Percentiles rank a stretch among this genome's conserved stretches.
phyloP scores from a whole-genome alignment of 2,329 filamentous ascomycete species.

The Diaporthe sp. region DNA sequence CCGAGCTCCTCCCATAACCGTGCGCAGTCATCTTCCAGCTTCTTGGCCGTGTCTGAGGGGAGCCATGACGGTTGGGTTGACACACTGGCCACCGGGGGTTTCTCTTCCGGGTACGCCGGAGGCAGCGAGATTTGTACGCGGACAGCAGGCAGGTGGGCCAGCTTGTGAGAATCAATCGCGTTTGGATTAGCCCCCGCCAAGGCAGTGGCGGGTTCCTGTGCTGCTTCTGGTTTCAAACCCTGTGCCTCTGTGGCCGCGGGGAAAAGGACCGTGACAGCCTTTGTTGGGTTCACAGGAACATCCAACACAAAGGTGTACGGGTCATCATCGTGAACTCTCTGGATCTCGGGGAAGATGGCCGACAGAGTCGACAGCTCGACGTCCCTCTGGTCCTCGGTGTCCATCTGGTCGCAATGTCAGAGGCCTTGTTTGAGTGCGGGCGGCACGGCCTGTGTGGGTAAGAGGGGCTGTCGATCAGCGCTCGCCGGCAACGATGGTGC shows the following conservation, averaged over 20 bases:
- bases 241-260: slow-evolving; percentile 59
- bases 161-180: slow-evolving; percentile 60
- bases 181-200: slow-evolving; percentile 8
- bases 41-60: slow-evolving; percentile 59
- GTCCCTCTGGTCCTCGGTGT: slow-evolving; percentile 64
- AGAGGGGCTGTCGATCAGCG: slow-evolving; percentile 7
- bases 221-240: slow-evolving; percentile 39
- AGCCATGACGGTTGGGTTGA: slow-evolving; percentile 72
- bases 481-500: slow-evolving; percentile 12
- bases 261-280: slow-evolving; percentile 70
- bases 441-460: neutral
- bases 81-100: slow-evolving; percentile 65
- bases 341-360: slow-evolving; percentile 78
- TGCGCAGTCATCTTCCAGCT: slow-evolving; percentile 64
- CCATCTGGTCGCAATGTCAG: slow-evolving; percentile 20
- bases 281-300: slow-evolving; percentile 68
- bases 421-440: neutral
- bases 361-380: slow-evolving; percentile 72
- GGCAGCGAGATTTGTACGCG: slow-evolving; percentile 68
- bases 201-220: slow-evolving; percentile 39
- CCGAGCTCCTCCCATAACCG: slow-evolving; percentile 74
- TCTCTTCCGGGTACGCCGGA: slow-evolving; percentile 67
- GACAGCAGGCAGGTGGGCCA: slow-evolving; percentile 71
- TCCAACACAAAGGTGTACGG: slow-evolving; percentile 68
- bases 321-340: slow-evolving; percentile 56